A percentile compares a stretch with the other conserved stretches of the same genome.
Evolutionary conservation across 73 alveolate genomes (phyloP).

Genomic region (Blepharisma japonicum): DNA sequence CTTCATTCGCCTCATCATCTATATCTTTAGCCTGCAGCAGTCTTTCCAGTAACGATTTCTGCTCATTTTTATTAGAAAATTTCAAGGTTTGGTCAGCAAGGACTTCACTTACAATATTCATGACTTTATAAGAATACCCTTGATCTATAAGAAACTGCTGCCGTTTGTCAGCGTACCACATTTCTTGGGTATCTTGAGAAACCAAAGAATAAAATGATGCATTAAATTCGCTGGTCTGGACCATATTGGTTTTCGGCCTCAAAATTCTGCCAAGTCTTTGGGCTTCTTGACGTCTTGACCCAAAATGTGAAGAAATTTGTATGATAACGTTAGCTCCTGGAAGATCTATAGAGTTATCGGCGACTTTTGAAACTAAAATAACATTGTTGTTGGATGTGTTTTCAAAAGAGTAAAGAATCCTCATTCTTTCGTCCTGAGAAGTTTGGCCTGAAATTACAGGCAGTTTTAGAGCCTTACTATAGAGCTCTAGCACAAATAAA

Average conservation of each 20-base stretch:
- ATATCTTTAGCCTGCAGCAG: not conserved
- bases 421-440: conserved; percentile 58
- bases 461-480: conserved; percentile 48
- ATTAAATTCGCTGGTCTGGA: conserved; percentile 62
- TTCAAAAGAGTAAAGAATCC: conserved; percentile 54
- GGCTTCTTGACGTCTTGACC: conserved; percentile 94
- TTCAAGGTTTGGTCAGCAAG: not conserved
- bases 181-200: conserved; percentile 91
- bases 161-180: conserved; percentile 90
- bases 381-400: conserved; percentile 62
- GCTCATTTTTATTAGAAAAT: conserved; percentile 3
- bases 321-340: conserved; percentile 96
- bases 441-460: conserved; percentile 72
- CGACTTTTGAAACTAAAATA: conserved; percentile 87
- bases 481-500: conserved; percentile 73
- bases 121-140: conserved; percentile 84
- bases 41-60: not conserved
- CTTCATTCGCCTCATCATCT: not conserved
- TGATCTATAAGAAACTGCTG: conserved; percentile 93
- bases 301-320: conserved; percentile 94
- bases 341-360: conserved; percentile 95
- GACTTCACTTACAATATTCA: not conserved
- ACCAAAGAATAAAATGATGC: conserved; percentile 95
- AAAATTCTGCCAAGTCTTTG: conserved; percentile 95
- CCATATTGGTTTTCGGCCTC: conserved; percentile 81